A percentile compares a stretch with the other conserved stretches of the same genome.
Conservation (phyloP, 345 rosid species). For the Litchi chinensis region DNA sequence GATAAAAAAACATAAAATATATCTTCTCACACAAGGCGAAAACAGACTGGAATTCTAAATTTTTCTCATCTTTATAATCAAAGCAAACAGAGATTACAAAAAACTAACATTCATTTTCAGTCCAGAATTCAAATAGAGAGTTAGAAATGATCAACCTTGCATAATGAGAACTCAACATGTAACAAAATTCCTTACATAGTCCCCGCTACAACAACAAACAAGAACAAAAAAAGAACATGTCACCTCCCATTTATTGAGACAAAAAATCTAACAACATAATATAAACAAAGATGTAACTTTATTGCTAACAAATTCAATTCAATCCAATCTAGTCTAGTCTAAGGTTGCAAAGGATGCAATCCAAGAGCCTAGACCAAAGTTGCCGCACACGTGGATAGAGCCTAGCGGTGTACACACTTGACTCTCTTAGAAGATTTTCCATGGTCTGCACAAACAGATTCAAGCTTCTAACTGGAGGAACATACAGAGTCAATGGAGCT, state of each 20-base stretch:
- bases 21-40: not conserved
- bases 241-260: not conserved
- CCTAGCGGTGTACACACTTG: constrained; percentile 54
- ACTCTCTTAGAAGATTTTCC: constrained; percentile 64
- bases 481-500: constrained; percentile 75
- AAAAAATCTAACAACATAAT: not conserved
- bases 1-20: too few species aligned
- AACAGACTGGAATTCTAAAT: not conserved
- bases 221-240: not conserved
- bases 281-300: not conserved
- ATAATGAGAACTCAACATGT: not conserved
- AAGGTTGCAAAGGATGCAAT: constrained; percentile 58
- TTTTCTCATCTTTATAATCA: constrained; percentile 4
- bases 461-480: constrained; percentile 85
- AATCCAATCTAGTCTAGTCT: constrained; percentile 29
- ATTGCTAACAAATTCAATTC: not conserved
- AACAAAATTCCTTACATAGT: not conserved
- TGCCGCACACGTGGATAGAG: constrained; percentile 66
- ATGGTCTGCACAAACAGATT: constrained; percentile 70
- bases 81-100: not conserved
- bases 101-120: not conserved
- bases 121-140: not conserved
- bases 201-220: not conserved
- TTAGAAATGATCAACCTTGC: not conserved
- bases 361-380: constrained; percentile 71